Conservation (phyloP, 768 basidiomycete genomes). For the Phanerochaete carnosa region DNA sequence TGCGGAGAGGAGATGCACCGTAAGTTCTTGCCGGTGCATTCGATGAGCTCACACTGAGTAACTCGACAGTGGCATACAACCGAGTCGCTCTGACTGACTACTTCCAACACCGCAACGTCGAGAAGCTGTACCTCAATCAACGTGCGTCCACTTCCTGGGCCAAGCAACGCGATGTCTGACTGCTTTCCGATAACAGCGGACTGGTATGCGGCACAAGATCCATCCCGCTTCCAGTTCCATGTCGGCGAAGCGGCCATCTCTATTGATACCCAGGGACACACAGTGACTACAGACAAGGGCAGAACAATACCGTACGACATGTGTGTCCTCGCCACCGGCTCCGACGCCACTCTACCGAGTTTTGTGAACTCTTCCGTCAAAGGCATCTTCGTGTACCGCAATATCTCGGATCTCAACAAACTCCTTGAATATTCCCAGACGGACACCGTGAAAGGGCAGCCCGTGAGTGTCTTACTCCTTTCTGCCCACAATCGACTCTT, state of each 20-base stretch:
- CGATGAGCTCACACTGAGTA: background rate
- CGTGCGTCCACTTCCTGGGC: slow-evolving; percentile 20
- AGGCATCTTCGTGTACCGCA: slow-evolving; percentile 73
- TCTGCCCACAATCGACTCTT: background rate
- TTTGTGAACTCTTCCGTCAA: slow-evolving; percentile 45
- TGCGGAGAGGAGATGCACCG: slow-evolving; percentile 51
- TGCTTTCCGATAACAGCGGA: slow-evolving; percentile 24
- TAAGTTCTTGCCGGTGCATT: slow-evolving; percentile 12
- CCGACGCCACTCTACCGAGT: slow-evolving; percentile 57
- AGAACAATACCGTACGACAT: slow-evolving; percentile 51
- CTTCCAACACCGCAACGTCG: slow-evolving; percentile 56
- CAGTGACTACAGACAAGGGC: slow-evolving; percentile 44
- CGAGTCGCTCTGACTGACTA: slow-evolving; percentile 58
- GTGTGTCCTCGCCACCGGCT: slow-evolving; percentile 70
- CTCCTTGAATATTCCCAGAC: slow-evolving; percentile 58
- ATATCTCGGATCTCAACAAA: slow-evolving; percentile 61
- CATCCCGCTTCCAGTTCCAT: slow-evolving; percentile 51
- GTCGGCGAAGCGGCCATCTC: slow-evolving; percentile 44
- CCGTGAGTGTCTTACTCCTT: slow-evolving; percentile 6
- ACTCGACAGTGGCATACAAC: slow-evolving; percentile 47
- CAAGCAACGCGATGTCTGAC: background rate
- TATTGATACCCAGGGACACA: slow-evolving; percentile 35
- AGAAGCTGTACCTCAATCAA: slow-evolving; percentile 58
- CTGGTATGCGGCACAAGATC: slow-evolving; percentile 61
- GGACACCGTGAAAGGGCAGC: slow-evolving; percentile 33